phyloP scores from a whole-genome alignment of 352 stramenopile species.

The Globisporangium nodosum region DNA sequence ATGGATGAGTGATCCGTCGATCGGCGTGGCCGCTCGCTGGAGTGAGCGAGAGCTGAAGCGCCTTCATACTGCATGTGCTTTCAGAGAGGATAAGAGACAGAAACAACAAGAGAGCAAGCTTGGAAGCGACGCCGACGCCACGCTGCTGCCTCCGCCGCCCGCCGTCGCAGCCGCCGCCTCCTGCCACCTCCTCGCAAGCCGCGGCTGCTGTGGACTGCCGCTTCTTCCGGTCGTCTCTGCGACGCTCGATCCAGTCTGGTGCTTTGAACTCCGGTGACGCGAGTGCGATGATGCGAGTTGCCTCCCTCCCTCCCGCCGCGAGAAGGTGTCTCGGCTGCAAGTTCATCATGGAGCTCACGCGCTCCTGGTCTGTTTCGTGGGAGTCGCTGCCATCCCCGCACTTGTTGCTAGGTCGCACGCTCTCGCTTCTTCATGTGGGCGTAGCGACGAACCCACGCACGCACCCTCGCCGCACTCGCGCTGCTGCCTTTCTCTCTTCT shows the following conservation, averaged over 20 bases:
- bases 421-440: background rate
- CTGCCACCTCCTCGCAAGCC: background rate
- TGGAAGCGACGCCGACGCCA: slow-evolving; percentile 1
- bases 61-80: slow-evolving; percentile 41
- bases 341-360: background rate
- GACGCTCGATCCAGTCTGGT: background rate
- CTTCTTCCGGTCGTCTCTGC: background rate
- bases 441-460: too few species aligned
- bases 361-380: background rate
- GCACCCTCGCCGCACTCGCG: too few species aligned
- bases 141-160: too few species aligned
- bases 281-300: background rate
- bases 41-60: slow-evolving; percentile 1
- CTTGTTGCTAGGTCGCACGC: background rate
- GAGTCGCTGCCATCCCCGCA: too few species aligned
- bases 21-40: background rate
- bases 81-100: slow-evolving; percentile 11
- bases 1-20: background rate
- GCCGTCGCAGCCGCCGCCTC: background rate
- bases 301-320: background rate
- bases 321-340: background rate
- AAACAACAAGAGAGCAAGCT: slow-evolving; percentile 9
- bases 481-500: background rate
- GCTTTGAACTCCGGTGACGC: background rate
- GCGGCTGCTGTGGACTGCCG: background rate